A percentile compares a stretch with the other conserved stretches of the same genome.
Conservation (phyloP, 23 red algal species). For the Gracilaria domingensis region DNA sequence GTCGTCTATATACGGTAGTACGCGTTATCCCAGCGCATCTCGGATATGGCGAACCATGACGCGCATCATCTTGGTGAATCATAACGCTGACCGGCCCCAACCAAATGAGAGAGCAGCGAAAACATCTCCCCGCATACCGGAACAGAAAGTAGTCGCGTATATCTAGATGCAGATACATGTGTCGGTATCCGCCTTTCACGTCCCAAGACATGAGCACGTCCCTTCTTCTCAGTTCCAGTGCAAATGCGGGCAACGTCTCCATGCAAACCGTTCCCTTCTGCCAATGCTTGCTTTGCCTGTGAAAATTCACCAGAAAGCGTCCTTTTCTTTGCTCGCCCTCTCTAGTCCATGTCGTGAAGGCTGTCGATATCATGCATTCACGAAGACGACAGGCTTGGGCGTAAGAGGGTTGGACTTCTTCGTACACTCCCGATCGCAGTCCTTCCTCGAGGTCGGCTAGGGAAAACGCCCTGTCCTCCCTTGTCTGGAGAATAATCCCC, state of each 20-base stretch:
- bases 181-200: slow-evolving; percentile 43
- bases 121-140: too few species aligned
- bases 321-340: neutral
- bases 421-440: slow-evolving; percentile 13
- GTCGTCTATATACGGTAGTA: too few species aligned
- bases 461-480: slow-evolving; percentile 23
- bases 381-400: neutral
- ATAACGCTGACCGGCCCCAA: too few species aligned
- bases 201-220: slow-evolving; percentile 60
- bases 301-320: slow-evolving; percentile 17
- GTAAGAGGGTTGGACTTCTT: neutral
- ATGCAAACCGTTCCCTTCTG: neutral
- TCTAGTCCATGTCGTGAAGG: slow-evolving; percentile 22
- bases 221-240: neutral
- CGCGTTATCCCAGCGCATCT: too few species aligned
- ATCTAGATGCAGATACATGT: slow-evolving; percentile 8
- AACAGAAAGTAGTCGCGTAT: too few species aligned
- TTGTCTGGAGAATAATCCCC: neutral
- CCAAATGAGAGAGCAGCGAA: too few species aligned
- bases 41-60: too few species aligned
- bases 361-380: neutral
- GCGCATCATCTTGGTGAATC: too few species aligned
- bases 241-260: slow-evolving; percentile 8
- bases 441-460: slow-evolving; percentile 9
- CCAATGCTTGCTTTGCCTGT: slow-evolving; percentile 6